Evolutionary conservation across 2,329 filamentous ascomycete genomes (phyloP), one percentile per base, ranked within the genome.

Genomic region (Trichoderma endophyticum): DNA sequence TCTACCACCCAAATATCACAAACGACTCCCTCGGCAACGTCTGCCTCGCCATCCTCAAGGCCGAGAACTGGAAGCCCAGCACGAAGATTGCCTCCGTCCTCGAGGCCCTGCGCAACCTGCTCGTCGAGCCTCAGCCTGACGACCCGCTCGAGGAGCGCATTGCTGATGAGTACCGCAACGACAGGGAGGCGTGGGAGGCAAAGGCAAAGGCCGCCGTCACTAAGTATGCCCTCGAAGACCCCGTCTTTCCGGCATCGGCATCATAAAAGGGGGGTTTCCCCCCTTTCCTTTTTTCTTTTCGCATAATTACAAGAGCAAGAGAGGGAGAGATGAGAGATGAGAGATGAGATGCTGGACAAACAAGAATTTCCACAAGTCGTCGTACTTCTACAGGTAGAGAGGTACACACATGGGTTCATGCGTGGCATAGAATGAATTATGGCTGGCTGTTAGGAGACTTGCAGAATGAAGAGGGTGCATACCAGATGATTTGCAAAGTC

Each of bases 1-100:
- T 97, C 86, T 98, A 97, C 88, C 95, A 98, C 84, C 94, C 95
- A 59, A 98, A 98, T 83, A 89, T 98, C 73, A 94, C 92, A 79
- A 96, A 97, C 86, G 94, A 97, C 82, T 88, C 89, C 79, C 89
- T 90, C 76, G 95, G 95, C 74, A 91, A 88, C 83, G 93, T 98
- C 89, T 98, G 95, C 83, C 86, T 98, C 59, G 90, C 89, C 73
- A 88, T 95, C 82, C 89, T 98, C 76, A 93, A 95, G 80, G 82
- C 91, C 34, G 94, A 97, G 78, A 91, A 93, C 82, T 98, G 95
- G 95, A 98, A 97, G 86, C 95, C 95, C 21, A 91, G 91, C 73
- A 93, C 91, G 78, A 92, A 91, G 83, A 88, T 97, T 75, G 83
- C 84, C 60, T 88, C 89, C 68, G 93, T 97, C 32, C 88, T 98